phyloP scores from a whole-genome alignment of 768 basidiomycete species.

The Gelatoporia subvermispora region DNA sequence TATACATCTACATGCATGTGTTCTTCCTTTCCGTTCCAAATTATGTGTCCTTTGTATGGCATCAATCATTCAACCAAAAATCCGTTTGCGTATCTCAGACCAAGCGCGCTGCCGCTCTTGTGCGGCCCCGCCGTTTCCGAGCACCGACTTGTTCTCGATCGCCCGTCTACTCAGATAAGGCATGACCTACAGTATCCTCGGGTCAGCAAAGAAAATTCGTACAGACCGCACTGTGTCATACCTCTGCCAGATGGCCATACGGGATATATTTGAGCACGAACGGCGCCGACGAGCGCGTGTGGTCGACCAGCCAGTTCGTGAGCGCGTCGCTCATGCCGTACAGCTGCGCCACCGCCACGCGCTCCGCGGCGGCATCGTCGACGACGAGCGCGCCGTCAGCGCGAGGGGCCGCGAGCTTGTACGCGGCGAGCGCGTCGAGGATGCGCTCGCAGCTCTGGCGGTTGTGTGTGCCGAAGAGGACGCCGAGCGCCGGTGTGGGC shows the following conservation, averaged over 20 bases:
- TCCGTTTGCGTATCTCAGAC: slow-evolving; percentile 43
- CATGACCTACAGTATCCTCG: slow-evolving; percentile 54
- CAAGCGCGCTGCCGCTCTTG: slow-evolving; percentile 56
- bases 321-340: slow-evolving; percentile 88
- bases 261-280: slow-evolving; percentile 83
- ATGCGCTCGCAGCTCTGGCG: slow-evolving; percentile 61
- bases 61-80: slow-evolving; percentile 21
- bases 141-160: slow-evolving; percentile 88
- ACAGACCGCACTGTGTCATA: slow-evolving; percentile 17
- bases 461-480: slow-evolving; percentile 89
- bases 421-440: slow-evolving; percentile 50
- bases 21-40: no score
- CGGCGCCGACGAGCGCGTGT: slow-evolving; percentile 49
- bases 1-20: no score
- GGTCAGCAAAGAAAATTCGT: neutral
- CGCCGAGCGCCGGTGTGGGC: slow-evolving; percentile 41
- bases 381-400: slow-evolving; percentile 33
- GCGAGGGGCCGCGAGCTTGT: slow-evolving; percentile 46
- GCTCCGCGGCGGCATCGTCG: slow-evolving; percentile 50
- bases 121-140: slow-evolving; percentile 66
- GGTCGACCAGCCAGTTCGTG: slow-evolving; percentile 61
- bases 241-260: slow-evolving; percentile 68
- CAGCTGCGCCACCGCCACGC: slow-evolving; percentile 74
- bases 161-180: slow-evolving; percentile 87
- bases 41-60: no score